Evolutionary conservation across 1,284 basidiomycete species (phyloP).

Genomic region (Fistulinella cinereoalba): DNA sequence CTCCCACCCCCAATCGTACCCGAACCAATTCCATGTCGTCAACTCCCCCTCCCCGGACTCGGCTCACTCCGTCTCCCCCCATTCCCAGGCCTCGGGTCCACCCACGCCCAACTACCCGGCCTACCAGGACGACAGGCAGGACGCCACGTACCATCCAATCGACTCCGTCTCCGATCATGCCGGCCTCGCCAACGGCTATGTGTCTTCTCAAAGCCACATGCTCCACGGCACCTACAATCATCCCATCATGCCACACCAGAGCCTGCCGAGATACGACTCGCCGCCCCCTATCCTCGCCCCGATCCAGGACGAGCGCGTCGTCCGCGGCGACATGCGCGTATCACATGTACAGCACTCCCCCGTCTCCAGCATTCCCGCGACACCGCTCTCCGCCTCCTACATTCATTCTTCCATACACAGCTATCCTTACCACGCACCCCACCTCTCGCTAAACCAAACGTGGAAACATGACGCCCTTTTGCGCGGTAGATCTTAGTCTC

Average conservation of each 20-base stretch:
- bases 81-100: conserved; percentile 43
- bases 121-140: conserved; percentile 44
- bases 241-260: conserved; percentile 27
- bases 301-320: conserved; percentile 46
- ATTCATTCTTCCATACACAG: conserved; percentile 40
- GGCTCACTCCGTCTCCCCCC: conserved; percentile 48
- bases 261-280: conserved; percentile 42
- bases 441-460: conserved; percentile 28
- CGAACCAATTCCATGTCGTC: conserved; percentile 37
- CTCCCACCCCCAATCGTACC: conserved; percentile 36
- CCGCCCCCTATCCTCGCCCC: conserved; percentile 56
- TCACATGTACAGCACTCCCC: conserved; percentile 35
- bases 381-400: conserved; percentile 34
- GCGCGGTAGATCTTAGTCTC: conserved; percentile 29
- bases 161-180: conserved; percentile 30
- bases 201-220: conserved; percentile 31
- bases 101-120: conserved; percentile 47
- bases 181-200: conserved; percentile 30
- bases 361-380: conserved; percentile 31
- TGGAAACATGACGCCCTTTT: conserved; percentile 33
- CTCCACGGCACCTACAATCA: conserved; percentile 35
- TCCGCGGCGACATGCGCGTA: conserved; percentile 34
- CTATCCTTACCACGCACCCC: conserved; percentile 37
- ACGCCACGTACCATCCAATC: conserved; percentile 32
- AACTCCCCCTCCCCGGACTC: conserved; percentile 36